Conservation (phyloP, 2,329 filamentous ascomycete genomes). For the Fusarium nanum region DNA sequence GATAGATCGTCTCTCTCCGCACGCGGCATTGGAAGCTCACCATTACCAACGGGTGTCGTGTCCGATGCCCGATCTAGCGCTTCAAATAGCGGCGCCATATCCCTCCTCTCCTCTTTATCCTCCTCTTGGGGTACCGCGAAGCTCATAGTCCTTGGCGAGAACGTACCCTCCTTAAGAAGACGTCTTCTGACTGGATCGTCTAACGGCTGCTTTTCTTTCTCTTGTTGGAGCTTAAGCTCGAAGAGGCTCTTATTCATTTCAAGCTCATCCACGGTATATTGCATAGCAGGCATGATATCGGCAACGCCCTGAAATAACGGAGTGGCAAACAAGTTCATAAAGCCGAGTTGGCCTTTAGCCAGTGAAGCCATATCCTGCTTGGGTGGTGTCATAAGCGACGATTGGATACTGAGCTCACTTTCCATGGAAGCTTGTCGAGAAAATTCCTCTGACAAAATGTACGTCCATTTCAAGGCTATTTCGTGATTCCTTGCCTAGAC, state of each 20-base stretch:
- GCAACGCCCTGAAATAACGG: conserved; percentile 91
- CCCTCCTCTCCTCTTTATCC: conserved; percentile 44
- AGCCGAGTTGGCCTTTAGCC: conserved; percentile 88
- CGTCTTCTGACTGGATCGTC: conserved; percentile 55
- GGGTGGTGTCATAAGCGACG: conserved; percentile 86
- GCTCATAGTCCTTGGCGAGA: conserved; percentile 60
- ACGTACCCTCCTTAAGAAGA: conserved; percentile 55
- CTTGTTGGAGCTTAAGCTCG: conserved; percentile 73
- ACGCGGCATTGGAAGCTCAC: conserved; percentile 40
- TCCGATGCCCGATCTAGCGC: conserved; percentile 36
- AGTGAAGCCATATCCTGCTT: conserved; percentile 86
- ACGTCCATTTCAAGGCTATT: conserved; percentile 88
- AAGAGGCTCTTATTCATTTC: conserved; percentile 80
- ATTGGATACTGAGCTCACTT: conserved; percentile 84
- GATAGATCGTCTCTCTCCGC: conserved; percentile 45
- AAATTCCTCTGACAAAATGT: conserved; percentile 95
- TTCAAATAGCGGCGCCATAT: conserved; percentile 30
- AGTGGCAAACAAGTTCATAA: conserved; percentile 96
- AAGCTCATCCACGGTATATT: conserved; percentile 86
- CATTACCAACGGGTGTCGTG: conserved; percentile 36
- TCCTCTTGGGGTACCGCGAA: conserved; percentile 50
- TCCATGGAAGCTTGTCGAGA: conserved; percentile 94
- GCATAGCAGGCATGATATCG: conserved; percentile 85
- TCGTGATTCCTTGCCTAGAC: conserved; percentile 83
- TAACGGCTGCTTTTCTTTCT: conserved; percentile 61